Evolutionary conservation across 2,329 filamentous ascomycete species (phyloP).

Genomic region (Hymenoscyphus albidus): DNA sequence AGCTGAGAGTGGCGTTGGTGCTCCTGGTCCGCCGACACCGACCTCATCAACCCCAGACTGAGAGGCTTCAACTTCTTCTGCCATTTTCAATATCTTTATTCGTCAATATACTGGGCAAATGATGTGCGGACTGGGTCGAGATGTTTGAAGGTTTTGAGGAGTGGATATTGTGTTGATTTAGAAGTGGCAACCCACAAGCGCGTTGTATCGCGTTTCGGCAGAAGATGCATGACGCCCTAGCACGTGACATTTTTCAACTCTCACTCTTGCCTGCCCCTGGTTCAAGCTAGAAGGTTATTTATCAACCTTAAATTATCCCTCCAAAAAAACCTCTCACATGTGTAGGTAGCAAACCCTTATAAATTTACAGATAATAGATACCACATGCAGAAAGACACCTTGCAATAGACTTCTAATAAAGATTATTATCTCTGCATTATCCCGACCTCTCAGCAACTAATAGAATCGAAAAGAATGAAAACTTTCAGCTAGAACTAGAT

Average conservation of each 20-base stretch:
- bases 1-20: constrained; percentile 82
- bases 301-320: too few species aligned
- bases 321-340: too few species aligned
- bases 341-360: too few species aligned
- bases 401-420: too few species aligned
- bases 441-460: too few species aligned
- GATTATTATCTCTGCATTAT: too few species aligned
- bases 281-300: too few species aligned
- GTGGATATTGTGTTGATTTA: neutral
- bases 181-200: neutral
- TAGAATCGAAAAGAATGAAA: too few species aligned
- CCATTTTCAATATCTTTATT: constrained; percentile 23
- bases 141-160: neutral
- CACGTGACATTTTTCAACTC: neutral
- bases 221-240: neutral
- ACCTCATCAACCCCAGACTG: constrained; percentile 74
- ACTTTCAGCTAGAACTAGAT: too few species aligned
- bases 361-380: too few species aligned
- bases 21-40: constrained; percentile 75
- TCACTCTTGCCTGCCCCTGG: too few species aligned
- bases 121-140: neutral
- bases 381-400: too few species aligned
- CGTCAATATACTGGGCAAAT: neutral
- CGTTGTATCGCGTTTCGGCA: neutral
- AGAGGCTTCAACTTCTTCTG: constrained; percentile 49